Evolutionary conservation across 2,329 filamentous ascomycete genomes (phyloP), one percentile per base, ranked within the genome.

Genomic region (Beauveria pseudobassiana): DNA sequence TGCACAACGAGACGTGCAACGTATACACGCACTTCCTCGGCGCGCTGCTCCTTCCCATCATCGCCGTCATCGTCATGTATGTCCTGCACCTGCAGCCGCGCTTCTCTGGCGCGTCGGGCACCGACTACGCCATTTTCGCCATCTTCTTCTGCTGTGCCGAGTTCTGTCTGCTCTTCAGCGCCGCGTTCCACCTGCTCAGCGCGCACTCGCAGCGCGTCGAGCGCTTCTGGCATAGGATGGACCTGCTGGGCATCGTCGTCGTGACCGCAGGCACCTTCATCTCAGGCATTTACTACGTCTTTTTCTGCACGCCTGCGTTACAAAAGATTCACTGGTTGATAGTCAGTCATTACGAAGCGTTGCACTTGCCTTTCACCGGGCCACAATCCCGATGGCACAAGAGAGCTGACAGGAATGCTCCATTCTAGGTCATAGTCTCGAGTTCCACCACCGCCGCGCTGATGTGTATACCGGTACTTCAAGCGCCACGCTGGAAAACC

Each of bases 1-100:
- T 63, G 7, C 64, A 65, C 54, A 65, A 65, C 43, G 64, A 65
- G 55, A 63, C 64, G 12, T 59, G 54, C 43, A 65, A 64, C 38
- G 61, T 65, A 16, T 65, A 62, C 24, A 63, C 64, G 14, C 63
- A 65, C 51, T 22, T 65, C 28, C 14, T 64, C 49, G 61, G 59
- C 9, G 64, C 63, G 52, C 12, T 63, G 8, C 26, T 62, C 8
- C 61, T 64, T 5, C 63, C 59, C 12, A 45, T 65, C 28, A n/a
- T 60, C 48, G 61, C 58, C 26, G 28, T 20, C 49, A n/a, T 34
- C 49, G 49, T 51, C 14, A 7, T 51, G 24, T 20, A 3, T 16
- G 28, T n/a, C 16, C 16, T 51, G 14, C 45, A 14, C 20, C 18
- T 16, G 49, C 49, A 51, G 49, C 14, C 49, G 24, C 49, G 28